These are phyloP conservation scores for Solanum chacoense DNA, from an alignment of 305 asterid species.

Conservation along the genomic window DNA sequence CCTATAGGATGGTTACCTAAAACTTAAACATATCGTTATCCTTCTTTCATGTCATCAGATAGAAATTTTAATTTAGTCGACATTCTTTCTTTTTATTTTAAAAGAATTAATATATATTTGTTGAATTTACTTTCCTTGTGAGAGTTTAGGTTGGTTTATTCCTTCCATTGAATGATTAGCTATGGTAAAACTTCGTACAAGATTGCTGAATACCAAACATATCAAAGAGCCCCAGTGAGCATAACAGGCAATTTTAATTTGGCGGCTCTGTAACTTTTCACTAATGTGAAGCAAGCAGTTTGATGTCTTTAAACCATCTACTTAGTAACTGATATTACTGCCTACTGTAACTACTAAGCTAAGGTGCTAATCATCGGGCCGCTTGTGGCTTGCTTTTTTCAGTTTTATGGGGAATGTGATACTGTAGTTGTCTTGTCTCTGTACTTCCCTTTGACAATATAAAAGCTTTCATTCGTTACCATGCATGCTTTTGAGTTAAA, in stretches of 20 bases:
- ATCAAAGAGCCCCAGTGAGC: background rate
- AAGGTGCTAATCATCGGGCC: background rate
- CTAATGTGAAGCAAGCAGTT: background rate
- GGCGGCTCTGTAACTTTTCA: background rate
- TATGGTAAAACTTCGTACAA: background rate
- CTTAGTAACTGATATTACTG: background rate
- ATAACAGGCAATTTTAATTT: background rate
- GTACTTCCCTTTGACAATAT: background rate
- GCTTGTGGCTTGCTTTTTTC: background rate
- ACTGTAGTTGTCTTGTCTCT: background rate
- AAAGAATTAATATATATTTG: background rate
- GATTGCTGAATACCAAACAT: background rate
- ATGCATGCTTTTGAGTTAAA: background rate
- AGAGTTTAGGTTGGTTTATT: background rate
- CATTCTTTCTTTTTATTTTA: background rate
- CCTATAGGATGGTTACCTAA: background rate
- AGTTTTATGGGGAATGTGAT: background rate
- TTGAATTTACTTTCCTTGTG: background rate
- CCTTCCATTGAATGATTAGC: background rate
- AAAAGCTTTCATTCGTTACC: background rate
- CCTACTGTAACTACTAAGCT: background rate
- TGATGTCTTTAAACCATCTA: background rate
- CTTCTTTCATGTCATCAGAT: background rate
- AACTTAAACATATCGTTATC: background rate
- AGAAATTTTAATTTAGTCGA: background rate